Evolutionary conservation across 2,329 filamentous ascomycete genomes (phyloP).

Genomic region (Allantophomopsis cytisporea): DNA sequence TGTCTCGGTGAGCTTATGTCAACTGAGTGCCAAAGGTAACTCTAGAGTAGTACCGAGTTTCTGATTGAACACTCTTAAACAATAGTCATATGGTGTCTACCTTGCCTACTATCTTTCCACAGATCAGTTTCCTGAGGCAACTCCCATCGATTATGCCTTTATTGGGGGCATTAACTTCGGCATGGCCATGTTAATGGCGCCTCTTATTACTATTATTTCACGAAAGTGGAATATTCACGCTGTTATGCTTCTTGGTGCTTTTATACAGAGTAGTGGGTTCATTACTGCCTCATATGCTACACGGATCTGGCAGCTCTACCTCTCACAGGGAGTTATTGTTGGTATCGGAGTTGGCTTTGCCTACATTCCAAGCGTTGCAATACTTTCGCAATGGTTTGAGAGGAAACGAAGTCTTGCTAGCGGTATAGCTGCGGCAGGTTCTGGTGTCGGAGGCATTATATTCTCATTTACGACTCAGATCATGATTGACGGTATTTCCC

Average conservation of each 20-base stretch:
- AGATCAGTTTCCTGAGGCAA: constrained; percentile 34
- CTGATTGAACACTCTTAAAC: background rate
- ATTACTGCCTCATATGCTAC: constrained; percentile 37
- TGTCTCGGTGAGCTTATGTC: too few species aligned
- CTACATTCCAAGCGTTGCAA: constrained; percentile 37
- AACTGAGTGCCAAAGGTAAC: too few species aligned
- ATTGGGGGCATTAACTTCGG: constrained; percentile 40
- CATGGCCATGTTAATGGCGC: constrained; percentile 34
- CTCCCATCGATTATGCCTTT: constrained; percentile 41
- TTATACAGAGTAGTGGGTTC: constrained; percentile 31
- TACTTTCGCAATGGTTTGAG: constrained; percentile 46
- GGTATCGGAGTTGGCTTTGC: constrained; percentile 47
- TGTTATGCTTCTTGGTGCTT: constrained; percentile 34
- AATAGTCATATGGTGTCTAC: constrained; percentile 35
- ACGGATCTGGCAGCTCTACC: constrained; percentile 44
- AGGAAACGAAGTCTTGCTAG: constrained; percentile 37
- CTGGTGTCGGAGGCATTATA: constrained; percentile 36
- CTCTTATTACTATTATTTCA: constrained; percentile 32
- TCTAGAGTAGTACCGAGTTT: too few species aligned
- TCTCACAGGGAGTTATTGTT: constrained; percentile 44
- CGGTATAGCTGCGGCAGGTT: constrained; percentile 37
- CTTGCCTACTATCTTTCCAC: constrained; percentile 40
- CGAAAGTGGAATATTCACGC: constrained; percentile 31
- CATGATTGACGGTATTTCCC: constrained; percentile 33
- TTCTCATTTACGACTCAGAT: constrained; percentile 34